These are phyloP conservation scores for Ogataea pini DNA, from an alignment of 805 yeast species.

Conservation along the genomic window DNA sequence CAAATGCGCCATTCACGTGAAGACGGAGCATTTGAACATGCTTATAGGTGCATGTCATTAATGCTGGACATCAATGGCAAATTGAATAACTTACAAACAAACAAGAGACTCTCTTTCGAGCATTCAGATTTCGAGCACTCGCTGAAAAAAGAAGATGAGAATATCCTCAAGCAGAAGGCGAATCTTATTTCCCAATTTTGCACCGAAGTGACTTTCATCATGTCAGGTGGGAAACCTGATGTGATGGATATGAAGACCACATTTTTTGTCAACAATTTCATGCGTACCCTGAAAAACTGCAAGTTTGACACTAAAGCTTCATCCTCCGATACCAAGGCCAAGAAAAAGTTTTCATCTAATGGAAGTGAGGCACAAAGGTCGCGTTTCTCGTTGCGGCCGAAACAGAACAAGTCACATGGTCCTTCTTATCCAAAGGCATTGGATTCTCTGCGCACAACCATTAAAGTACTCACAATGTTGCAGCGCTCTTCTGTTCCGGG, in stretches of 20 bases:
- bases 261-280: not conserved
- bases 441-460: slow-evolving; percentile 7
- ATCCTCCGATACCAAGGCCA: not conserved
- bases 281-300: not conserved
- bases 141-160: not conserved
- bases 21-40: not conserved
- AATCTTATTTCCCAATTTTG: slow-evolving; percentile 1
- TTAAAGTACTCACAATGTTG: slow-evolving; percentile 2
- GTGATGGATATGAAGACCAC: not conserved
- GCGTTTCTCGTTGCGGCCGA: not conserved
- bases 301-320: not conserved
- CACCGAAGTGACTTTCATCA: not conserved
- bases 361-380: not conserved
- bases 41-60: not conserved
- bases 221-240: not conserved
- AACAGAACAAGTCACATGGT: not conserved
- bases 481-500: not conserved
- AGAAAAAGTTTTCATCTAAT: not conserved
- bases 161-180: slow-evolving; percentile 1
- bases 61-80: slow-evolving; percentile 10
- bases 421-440: slow-evolving; percentile 6
- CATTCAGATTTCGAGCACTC: slow-evolving; percentile 5
- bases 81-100: not conserved
- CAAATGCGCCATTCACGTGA: not conserved
- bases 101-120: not conserved